Evolutionary conservation across 1,284 basidiomycete species (phyloP), one percentile per base, ranked within the genome.

Genomic region (Tilletia horrida): DNA sequence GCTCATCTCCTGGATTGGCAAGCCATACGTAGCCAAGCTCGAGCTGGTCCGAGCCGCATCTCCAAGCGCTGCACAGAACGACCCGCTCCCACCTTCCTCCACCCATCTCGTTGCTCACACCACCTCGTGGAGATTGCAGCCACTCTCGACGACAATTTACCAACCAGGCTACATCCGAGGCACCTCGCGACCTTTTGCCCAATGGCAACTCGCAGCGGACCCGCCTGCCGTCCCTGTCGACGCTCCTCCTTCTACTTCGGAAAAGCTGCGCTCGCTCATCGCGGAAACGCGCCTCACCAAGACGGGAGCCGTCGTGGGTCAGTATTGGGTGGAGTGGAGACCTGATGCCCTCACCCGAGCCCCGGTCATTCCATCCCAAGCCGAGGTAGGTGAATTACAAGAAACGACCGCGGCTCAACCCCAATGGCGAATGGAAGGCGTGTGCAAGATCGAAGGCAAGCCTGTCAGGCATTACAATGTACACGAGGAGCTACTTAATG

Each of bases 401-500:
- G 55, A 59, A 59, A 9, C 55, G 9, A 16, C 27, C 3, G 55
- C 9, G 13, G 55, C 14, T 9, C 25, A 6, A 29, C 29, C 27
- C 11, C 18, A 29, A 21, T 69, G 63, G 27, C 69, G 69, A 44
- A 61, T 65, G 23, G 25, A 66, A 25, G 79, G 72, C 2, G 66
- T 59, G 0, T 72, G 72, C 14, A 59, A 71, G 23, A 62, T 67
- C 1, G 63, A 72, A 47, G 79, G 79, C 13, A 69, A 71, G 50
- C 73, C 73, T 9, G 67, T 70, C 63, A 89, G 91, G 69, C 85
- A 90, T 78, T 93, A 92, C 81, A 91, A 91, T 74, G 89, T 93
- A 42, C 91, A 92, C 73, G 88, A 91, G 78, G 90, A 92, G 78
- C 83, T 91, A 29, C 79, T 92, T 31, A 74, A 74, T 57, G 75